Conservation (phyloP, 2,329 filamentous ascomycete genomes). For the Thielaviopsis musarum region DNA sequence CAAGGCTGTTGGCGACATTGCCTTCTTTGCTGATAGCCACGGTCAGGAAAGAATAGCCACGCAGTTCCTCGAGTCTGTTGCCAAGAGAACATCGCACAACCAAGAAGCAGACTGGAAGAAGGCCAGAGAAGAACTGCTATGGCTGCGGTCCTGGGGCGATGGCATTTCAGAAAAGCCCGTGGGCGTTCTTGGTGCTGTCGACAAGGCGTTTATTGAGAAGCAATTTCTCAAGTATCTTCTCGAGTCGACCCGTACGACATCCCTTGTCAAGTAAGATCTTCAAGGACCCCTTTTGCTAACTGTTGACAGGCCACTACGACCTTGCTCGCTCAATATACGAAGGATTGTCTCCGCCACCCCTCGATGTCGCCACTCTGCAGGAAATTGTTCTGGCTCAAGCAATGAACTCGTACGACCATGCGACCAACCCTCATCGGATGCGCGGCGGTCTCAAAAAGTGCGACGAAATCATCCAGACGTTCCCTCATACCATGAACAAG, state of each 20-base stretch:
- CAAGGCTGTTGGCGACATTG: slow-evolving; percentile 42
- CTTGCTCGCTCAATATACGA: slow-evolving; percentile 48
- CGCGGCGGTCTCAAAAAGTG: slow-evolving; percentile 64
- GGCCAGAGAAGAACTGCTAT: slow-evolving; percentile 48
- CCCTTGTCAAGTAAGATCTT: neutral
- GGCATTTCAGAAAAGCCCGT: slow-evolving; percentile 28
- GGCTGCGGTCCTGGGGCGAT: slow-evolving; percentile 57
- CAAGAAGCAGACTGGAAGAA: slow-evolving; percentile 49
- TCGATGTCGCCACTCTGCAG: slow-evolving; percentile 35
- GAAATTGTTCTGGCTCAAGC: slow-evolving; percentile 45
- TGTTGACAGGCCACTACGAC: slow-evolving; percentile 32
- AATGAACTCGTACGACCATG: slow-evolving; percentile 61
- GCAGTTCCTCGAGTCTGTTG: slow-evolving; percentile 39
- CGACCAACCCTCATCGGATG: slow-evolving; percentile 62
- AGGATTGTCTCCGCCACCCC: slow-evolving; percentile 29
- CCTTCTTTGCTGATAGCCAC: slow-evolving; percentile 42
- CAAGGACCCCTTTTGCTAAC: neutral
- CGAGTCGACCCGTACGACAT: slow-evolving; percentile 36
- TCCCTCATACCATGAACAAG: slow-evolving; percentile 38
- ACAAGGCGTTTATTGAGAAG: slow-evolving; percentile 44
- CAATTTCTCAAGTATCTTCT: slow-evolving; percentile 56
- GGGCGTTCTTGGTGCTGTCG: slow-evolving; percentile 46
- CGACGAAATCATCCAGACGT: slow-evolving; percentile 51
- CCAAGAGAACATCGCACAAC: slow-evolving; percentile 32
- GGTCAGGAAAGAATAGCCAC: slow-evolving; percentile 46